phyloP scores from a whole-genome alignment of 2,329 filamentous ascomycete species.

The Aspergillus oerlinghausenensis region DNA sequence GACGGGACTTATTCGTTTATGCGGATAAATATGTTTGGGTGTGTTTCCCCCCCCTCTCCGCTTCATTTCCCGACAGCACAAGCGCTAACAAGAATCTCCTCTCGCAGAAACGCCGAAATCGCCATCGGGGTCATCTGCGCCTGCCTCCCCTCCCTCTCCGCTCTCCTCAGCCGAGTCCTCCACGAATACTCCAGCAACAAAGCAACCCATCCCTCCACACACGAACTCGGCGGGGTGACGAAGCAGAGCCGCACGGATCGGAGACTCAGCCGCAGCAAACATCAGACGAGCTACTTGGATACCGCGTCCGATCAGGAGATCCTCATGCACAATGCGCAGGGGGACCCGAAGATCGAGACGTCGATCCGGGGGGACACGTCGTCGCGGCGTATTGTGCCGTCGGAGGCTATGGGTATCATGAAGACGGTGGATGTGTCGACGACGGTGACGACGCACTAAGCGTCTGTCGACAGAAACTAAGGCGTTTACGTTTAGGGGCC shows the following conservation, averaged over 20 bases:
- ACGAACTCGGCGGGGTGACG: constrained; percentile 19
- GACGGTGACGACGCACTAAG: constrained; percentile 8
- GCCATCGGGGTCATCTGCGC: constrained; percentile 40
- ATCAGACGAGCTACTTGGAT: constrained; percentile 14
- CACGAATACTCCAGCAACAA: constrained; percentile 26
- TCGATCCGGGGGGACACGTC: constrained; percentile 17
- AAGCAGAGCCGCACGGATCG: constrained; percentile 9
- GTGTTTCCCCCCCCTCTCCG: constrained; percentile 20
- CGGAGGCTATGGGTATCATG: constrained; percentile 18
- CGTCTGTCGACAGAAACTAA: neutral
- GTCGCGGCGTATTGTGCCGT: neutral
- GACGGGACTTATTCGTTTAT: constrained; percentile 25
- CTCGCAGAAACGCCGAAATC: constrained; percentile 34
- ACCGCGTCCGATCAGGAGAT: constrained; percentile 23
- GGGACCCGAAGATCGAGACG: constrained; percentile 25
- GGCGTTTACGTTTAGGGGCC: neutral
- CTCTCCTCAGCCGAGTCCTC: constrained; percentile 30
- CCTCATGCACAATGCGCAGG: constrained; percentile 22
- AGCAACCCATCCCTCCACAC: constrained; percentile 14
- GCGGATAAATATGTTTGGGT: constrained; percentile 30
- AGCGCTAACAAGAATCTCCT: constrained; percentile 22
- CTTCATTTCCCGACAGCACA: constrained; percentile 7
- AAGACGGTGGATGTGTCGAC: constrained; percentile 27
- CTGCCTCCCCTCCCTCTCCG: constrained; percentile 36
- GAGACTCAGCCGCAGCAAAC: constrained; percentile 13